Base-by-base conservation (phyloP, 805 yeast species). In the Kluyveromyces siamensis region DNA sequence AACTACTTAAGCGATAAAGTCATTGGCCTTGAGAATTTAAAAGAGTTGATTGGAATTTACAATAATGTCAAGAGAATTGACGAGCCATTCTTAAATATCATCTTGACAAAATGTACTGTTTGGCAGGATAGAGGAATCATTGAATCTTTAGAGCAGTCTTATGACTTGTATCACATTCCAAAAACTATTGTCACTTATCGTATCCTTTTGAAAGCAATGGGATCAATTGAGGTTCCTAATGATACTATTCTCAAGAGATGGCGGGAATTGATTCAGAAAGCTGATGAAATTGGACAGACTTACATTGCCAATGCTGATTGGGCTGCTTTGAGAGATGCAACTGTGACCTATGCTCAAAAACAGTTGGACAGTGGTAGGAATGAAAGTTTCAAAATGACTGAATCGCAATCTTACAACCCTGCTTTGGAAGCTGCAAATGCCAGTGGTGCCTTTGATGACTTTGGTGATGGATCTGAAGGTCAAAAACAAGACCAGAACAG, bases 221-320 rank as follows among this genome's bases (percentile, higher is more conserved):
- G 91, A 9, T 75, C 79, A 13, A 74, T 86, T 42, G 61, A 65
- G 27, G 77, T 76, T 39, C 70, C 77, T 33, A 66, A 76, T 42
- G 68, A 66, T 8, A 83, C 79, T 49, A 82, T 87, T 51, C 63
- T 80, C 52, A 58, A 64, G 33, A 72, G 73, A 52, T 83, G 87
- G 88, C 69, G 72, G 50, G 74, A 76, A 44, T 66, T 76, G 42
- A 65, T 81, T 39, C 44, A 53, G 38, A 74, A 78, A 53, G 80
- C 82, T 50, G 76, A 74, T 35, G 66, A 65, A 42, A 73, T 72
- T 45, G 80, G 80, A 10, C 78, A 76, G 66, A 68, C 65, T 38
- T 83, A 81, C 60, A 81, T 85, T 55, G 89, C 91, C 7, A 81
- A 80, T 62, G 91, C 93, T 10, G 91, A 84, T 67, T 85, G 91